Conservation (phyloP, 73 alveolate genomes). For the Breviolum minutum region DNA sequence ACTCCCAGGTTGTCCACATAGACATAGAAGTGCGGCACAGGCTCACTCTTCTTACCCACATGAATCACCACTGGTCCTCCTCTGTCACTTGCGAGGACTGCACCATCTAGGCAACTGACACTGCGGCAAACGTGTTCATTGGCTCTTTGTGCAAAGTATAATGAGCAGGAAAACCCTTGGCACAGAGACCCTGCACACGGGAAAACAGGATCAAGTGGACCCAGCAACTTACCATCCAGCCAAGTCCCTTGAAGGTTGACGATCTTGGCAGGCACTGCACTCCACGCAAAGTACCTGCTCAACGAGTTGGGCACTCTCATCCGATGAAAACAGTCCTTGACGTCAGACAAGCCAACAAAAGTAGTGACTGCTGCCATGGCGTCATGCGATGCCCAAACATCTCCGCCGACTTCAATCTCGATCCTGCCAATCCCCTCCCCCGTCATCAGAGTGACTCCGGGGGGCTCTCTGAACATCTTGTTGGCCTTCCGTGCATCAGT, state of each 20-base stretch:
- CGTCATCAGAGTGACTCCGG: neutral
- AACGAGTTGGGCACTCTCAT: constrained; percentile 23
- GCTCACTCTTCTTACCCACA: neutral
- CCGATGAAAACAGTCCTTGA: constrained; percentile 27
- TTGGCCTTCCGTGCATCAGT: constrained; percentile 7
- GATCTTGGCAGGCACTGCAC: neutral
- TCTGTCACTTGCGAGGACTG: neutral
- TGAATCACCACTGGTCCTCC: neutral
- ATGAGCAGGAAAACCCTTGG: constrained; percentile 3
- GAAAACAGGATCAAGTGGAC: neutral
- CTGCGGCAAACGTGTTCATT: neutral
- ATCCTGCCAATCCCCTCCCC: constrained; percentile 28
- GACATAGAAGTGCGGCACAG: neutral
- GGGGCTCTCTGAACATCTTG: neutral
- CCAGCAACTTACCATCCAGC: neutral
- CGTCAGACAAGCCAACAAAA: neutral
- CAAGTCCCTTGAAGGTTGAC: neutral
- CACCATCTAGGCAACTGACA: neutral
- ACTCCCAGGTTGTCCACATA: constrained; percentile 59
- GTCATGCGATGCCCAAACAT: too few relatives aligned
- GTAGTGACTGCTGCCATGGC: neutral
- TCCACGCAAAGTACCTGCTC: constrained; percentile 17
- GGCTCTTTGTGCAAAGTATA: constrained; percentile 2
- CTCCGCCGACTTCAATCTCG: neutral
- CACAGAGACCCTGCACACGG: constrained; percentile 55